A percentile compares a stretch with the other conserved stretches of the same genome.
Conservation (phyloP, 75 land plant genomes). For the Selaginella moellendorffii region DNA sequence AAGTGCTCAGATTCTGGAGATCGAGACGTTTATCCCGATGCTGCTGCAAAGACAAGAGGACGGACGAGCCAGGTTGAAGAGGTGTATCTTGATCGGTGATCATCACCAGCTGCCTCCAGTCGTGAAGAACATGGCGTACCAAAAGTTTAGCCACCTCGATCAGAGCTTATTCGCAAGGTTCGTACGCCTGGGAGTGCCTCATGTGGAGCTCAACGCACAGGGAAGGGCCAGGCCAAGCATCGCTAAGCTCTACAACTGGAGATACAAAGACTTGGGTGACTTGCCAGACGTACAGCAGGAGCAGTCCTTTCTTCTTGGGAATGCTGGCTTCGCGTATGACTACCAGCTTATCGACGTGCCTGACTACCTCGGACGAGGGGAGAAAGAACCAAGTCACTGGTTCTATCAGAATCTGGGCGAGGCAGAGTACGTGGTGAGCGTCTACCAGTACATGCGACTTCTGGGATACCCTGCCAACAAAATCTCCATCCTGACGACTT, state of each 20-base stretch:
- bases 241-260: constrained; percentile 92
- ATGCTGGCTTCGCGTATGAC: constrained; percentile 84
- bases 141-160: constrained; percentile 98
- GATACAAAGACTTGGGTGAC: constrained; percentile 84
- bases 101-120: constrained; percentile 99
- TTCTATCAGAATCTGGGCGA: constrained; percentile 98
- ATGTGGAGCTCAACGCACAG: constrained; percentile 97
- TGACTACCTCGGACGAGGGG: constrained; percentile 81
- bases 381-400: constrained; percentile 80
- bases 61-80: constrained; percentile 3
- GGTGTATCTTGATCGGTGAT: constrained; percentile 8
- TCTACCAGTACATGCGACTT: constrained; percentile 86
- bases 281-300: constrained; percentile 60
- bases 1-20: not conserved
- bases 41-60: constrained; percentile 2
- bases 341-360: constrained; percentile 93
- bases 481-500: constrained; percentile 88
- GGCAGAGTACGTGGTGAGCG: constrained; percentile 93
- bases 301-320: constrained; percentile 52
- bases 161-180: constrained; percentile 95
- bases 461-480: constrained; percentile 94
- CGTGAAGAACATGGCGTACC: constrained; percentile 99
- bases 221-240: constrained; percentile 96
- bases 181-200: constrained; percentile 90
- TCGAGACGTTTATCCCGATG: constrained; percentile 5